Evolutionary conservation across 441 rosid species (phyloP).

Genomic region (Raphanus hybrid): DNA sequence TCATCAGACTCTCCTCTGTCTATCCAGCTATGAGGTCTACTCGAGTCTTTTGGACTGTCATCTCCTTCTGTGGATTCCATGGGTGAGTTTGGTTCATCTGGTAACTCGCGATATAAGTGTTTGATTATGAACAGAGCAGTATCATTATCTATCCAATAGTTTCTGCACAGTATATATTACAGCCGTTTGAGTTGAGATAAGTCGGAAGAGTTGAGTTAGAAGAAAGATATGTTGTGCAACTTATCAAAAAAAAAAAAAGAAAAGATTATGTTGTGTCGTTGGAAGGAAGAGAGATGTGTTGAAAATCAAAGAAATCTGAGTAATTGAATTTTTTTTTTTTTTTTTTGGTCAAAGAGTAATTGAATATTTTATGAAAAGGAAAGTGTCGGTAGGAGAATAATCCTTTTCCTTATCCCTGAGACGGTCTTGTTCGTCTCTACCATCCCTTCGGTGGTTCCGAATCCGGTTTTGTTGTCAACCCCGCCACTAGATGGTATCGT

Average conservation of each 20-base stretch:
- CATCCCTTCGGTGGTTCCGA: background rate
- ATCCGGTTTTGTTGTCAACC: background rate
- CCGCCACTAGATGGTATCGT: background rate
- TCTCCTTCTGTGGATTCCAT: conserved; percentile 34
- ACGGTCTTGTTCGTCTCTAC: conserved; percentile 26
- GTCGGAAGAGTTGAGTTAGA: too few relatives aligned
- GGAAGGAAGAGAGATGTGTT: too few relatives aligned
- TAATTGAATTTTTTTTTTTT: too few relatives aligned
- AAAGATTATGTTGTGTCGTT: too few relatives aligned
- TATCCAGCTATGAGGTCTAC: conserved; percentile 50
- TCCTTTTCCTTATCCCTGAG: background rate
- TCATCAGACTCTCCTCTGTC: conserved; percentile 70
- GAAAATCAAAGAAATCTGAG: too few relatives aligned
- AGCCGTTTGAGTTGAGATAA: conserved; percentile 2
- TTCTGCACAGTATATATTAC: conserved; percentile 51
- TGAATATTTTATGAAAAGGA: background rate
- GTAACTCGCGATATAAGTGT: conserved; percentile 76
- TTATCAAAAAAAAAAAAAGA: too few relatives aligned
- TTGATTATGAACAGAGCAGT: conserved; percentile 91
- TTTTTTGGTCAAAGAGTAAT: too few relatives aligned
- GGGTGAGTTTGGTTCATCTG: conserved; percentile 54
- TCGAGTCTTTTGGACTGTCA: conserved; percentile 44
- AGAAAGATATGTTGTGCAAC: too few relatives aligned
- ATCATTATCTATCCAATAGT: conserved; percentile 93
- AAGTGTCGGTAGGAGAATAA: background rate